Evolutionary conservation across 2,329 filamentous ascomycete species (phyloP).

Genomic region (Zarea fungicola): DNA sequence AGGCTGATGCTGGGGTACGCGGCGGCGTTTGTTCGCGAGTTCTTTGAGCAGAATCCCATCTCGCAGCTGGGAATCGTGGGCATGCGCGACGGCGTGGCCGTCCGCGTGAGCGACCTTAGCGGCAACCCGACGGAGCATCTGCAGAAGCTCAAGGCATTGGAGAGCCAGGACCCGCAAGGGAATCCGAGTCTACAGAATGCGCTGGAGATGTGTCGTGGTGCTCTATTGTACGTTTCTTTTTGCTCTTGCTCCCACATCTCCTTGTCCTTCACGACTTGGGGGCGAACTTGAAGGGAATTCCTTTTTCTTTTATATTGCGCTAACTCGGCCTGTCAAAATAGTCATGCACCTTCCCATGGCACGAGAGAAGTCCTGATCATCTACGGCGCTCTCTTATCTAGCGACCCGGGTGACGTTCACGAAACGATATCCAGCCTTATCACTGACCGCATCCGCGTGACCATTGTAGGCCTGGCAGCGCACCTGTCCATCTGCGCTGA

Average conservation of each 20-base stretch:
- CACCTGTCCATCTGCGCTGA: constrained; percentile 90
- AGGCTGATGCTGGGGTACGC: constrained; percentile 77
- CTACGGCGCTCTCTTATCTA: constrained; percentile 83
- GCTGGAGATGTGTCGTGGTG: constrained; percentile 88
- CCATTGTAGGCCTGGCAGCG: constrained; percentile 83
- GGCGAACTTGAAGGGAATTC: too few species aligned
- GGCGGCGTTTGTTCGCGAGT: constrained; percentile 84
- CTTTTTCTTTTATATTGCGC: not conserved
- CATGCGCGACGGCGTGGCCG: constrained; percentile 86
- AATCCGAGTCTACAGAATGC: constrained; percentile 87
- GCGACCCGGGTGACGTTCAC: constrained; percentile 93
- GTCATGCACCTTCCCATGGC: constrained; percentile 86
- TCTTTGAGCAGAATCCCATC: constrained; percentile 98
- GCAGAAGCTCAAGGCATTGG: constrained; percentile 63
- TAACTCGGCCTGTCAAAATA: constrained; percentile 24
- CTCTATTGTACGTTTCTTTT: constrained; percentile 61
- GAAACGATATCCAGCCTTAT: constrained; percentile 77
- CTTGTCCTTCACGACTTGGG: too few species aligned
- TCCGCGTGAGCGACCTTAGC: constrained; percentile 81
- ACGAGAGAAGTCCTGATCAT: constrained; percentile 90
- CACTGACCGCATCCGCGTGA: constrained; percentile 77
- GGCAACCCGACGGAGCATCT: constrained; percentile 90
- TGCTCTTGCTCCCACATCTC: not conserved
- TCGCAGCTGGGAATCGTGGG: constrained; percentile 89
- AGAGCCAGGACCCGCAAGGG: constrained; percentile 63